These are phyloP conservation scores for Juglanconis sp. DNA, from an alignment of 2,329 filamentous ascomycete genomes.

Conservation along the genomic window DNA sequence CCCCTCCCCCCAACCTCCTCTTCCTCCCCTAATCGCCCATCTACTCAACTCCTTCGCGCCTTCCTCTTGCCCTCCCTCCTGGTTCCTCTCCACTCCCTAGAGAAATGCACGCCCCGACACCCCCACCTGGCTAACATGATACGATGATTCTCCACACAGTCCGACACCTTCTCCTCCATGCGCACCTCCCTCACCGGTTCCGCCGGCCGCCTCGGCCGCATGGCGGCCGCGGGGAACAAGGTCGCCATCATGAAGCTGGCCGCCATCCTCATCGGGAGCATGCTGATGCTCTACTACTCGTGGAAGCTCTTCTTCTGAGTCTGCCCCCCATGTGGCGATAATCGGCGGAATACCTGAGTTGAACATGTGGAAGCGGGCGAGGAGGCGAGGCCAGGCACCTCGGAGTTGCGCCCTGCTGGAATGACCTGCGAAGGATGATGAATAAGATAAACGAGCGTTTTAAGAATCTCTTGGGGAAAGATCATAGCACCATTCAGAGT, in stretches of 20 bases:
- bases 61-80: background rate
- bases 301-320: slow-evolving; percentile 58
- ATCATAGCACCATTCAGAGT: background rate
- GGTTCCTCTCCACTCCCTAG: background rate
- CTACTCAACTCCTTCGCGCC: background rate
- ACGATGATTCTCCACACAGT: slow-evolving; percentile 44
- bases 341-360: too few relatives aligned
- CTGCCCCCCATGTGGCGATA: too few relatives aligned
- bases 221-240: slow-evolving; percentile 89
- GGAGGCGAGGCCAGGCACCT: too few relatives aligned
- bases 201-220: slow-evolving; percentile 76
- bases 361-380: too few relatives aligned
- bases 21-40: too few relatives aligned
- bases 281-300: slow-evolving; percentile 75
- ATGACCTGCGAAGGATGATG: too few relatives aligned
- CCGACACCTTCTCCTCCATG: slow-evolving; percentile 89
- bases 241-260: slow-evolving; percentile 87
- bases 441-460: too few relatives aligned
- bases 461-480: too few relatives aligned
- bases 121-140: background rate
- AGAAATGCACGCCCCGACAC: background rate
- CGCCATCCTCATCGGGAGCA: slow-evolving; percentile 70
- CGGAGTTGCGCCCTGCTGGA: too few relatives aligned
- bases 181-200: slow-evolving; percentile 78
- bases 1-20: too few relatives aligned